Base-by-base conservation (phyloP, 371 early-diverging fungal genomes). In the Dichotomocladium elegans region DNA sequence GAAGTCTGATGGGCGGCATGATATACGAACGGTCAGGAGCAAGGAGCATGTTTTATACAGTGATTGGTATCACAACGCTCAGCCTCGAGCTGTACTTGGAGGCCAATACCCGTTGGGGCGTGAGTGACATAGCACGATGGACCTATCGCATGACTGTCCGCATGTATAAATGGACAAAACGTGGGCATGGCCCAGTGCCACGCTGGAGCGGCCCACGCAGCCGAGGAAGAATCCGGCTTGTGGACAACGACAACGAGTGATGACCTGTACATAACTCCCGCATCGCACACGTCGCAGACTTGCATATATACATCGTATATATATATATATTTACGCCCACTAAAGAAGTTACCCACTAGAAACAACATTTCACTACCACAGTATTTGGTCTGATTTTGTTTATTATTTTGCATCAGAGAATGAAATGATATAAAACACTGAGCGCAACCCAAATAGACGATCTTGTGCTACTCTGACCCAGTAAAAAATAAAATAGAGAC, bases 11-110 rank as follows among this genome's bases (percentile, higher is more conserved):
- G 40, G 78, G 74, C 12, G 78, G 78, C 8, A 52, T 72, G 1
- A 60, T 77, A 4, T 74, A 72, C 46, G 70, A 68, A 47, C 57
- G 57, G n/a, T 67, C 63, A 28, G 78, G 78, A 0, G 68, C 70
- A 35, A 64, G 64, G 29, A 50, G 60, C 24, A 77, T 77, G 78
- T 77, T 77, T 43, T 71, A 71, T 51, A 63, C 68, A 1, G 78
- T 66, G n/a, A 72, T 71, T 31, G 51, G 52, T 2, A 44, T 77
- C 21, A 74, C 78, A 3, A 53, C 48, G 1, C 40, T 64, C 10
- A 74, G 74, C 47, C 48, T 77, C 21, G 74, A 73, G 40, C 51
- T 74, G 1, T 77, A 73, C 47, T 52, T 77, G 9, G 78, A 77
- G 44, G 68, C 70, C 4, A 77, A 73, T 30, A 77, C 78, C 5